A percentile compares a stretch with the other conserved stretches of the same genome.
Evolutionary conservation across 2,329 filamentous ascomycete genomes (phyloP).

Genomic region (Coniochaeta sp.): DNA sequence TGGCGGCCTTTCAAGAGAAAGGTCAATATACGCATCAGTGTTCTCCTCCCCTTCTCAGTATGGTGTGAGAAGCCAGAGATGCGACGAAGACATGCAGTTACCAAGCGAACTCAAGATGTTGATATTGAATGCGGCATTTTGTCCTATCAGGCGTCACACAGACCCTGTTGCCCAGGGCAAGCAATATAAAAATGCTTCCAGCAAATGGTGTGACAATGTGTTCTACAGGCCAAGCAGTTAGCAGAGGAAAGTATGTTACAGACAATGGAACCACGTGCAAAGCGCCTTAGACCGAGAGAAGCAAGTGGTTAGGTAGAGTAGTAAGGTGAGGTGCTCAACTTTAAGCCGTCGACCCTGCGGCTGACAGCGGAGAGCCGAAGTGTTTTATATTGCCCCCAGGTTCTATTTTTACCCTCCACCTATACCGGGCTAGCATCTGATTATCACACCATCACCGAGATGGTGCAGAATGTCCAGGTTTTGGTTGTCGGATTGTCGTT

Average conservation of each 20-base stretch:
- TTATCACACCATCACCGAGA: not conserved
- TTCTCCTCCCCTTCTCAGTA: not conserved
- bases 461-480: too few relatives aligned
- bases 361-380: not conserved
- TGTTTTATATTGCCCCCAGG: not conserved
- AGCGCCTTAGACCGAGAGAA: not conserved
- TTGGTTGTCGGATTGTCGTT: too few relatives aligned
- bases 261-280: not conserved
- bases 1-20: not conserved
- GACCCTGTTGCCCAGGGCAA: not conserved
- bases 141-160: not conserved
- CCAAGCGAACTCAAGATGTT: not conserved
- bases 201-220: not conserved
- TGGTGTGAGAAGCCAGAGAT: not conserved
- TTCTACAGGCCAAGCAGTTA: not conserved
- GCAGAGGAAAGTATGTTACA: not conserved
- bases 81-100: not conserved
- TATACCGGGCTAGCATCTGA: not conserved
- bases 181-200: not conserved
- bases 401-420: not conserved
- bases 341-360: not conserved
- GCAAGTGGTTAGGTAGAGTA: constrained; percentile 1
- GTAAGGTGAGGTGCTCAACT: not conserved
- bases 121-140: not conserved
- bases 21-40: not conserved